A percentile compares a stretch with the other conserved stretches of the same genome.
Conservation (phyloP, 106 monocot species). For the Dendrobium officinale region DNA sequence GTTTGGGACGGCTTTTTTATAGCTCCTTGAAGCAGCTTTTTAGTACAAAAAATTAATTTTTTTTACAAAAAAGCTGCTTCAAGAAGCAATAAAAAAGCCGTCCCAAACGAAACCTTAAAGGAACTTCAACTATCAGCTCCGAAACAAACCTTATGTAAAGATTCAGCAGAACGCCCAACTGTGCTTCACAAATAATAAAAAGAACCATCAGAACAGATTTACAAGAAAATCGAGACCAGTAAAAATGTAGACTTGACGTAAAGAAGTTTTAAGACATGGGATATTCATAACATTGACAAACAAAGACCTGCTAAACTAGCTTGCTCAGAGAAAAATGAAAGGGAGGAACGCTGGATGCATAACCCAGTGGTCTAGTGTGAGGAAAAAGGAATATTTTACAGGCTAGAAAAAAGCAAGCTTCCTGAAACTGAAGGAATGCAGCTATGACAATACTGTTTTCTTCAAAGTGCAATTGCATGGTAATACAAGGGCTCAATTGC, state of each 20-base stretch:
- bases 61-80: too few relatives aligned
- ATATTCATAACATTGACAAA: neutral
- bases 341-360: too few relatives aligned
- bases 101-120: too few relatives aligned
- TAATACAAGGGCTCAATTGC: neutral
- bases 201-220: neutral
- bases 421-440: neutral
- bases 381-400: neutral
- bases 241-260: neutral
- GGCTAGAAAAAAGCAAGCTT: neutral
- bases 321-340: neutral
- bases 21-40: too few relatives aligned
- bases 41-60: too few relatives aligned
- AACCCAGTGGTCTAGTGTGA: too few relatives aligned
- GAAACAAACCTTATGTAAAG: slow-evolving; percentile 37
- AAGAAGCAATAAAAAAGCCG: too few relatives aligned
- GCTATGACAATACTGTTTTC: neutral
- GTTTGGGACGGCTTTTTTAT: too few relatives aligned
- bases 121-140: neutral
- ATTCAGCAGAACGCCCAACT: slow-evolving; percentile 50
- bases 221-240: neutral
- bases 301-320: neutral
- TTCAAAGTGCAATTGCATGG: neutral
- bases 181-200: neutral
- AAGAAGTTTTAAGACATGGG: neutral